phyloP scores from a whole-genome alignment of 2,329 filamentous ascomycete species.

The Kalmusia sp. region DNA sequence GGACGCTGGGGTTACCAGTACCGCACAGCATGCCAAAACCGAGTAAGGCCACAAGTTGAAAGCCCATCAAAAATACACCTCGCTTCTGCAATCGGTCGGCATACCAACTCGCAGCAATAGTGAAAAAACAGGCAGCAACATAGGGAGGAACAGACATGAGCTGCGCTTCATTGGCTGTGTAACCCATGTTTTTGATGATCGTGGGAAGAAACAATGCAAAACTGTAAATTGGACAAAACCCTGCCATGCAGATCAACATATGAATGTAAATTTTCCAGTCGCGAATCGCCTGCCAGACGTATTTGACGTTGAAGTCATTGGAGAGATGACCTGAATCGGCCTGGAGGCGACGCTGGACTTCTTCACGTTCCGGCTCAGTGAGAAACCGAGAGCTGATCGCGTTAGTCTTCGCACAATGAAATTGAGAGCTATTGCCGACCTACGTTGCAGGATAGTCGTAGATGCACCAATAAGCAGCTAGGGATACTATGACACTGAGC shows the following conservation, averaged over 20 bases:
- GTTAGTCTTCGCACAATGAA: background rate
- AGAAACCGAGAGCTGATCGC: slow-evolving; percentile 66
- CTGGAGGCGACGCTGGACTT: slow-evolving; percentile 63
- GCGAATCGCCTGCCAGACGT: slow-evolving; percentile 45
- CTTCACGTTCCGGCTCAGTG: slow-evolving; percentile 58
- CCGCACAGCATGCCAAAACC: slow-evolving; percentile 43
- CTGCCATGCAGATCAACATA: slow-evolving; percentile 49
- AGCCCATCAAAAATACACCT: slow-evolving; percentile 39
- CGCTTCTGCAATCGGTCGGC: slow-evolving; percentile 37
- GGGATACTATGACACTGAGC: slow-evolving; percentile 39
- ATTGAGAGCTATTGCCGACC: slow-evolving; percentile 52
- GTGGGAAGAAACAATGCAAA: slow-evolving; percentile 59
- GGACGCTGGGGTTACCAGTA: slow-evolving; percentile 31
- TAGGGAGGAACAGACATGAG: slow-evolving; percentile 65
- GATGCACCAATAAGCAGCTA: slow-evolving; percentile 56
- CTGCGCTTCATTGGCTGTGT: slow-evolving; percentile 53
- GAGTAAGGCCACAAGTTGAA: slow-evolving; percentile 62
- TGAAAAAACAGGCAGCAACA: slow-evolving; percentile 52
- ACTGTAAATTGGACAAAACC: slow-evolving; percentile 53
- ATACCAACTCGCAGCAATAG: slow-evolving; percentile 38
- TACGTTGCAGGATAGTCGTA: slow-evolving; percentile 65
- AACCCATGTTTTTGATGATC: slow-evolving; percentile 71
- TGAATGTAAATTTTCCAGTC: slow-evolving; percentile 55
- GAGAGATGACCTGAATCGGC: slow-evolving; percentile 65
- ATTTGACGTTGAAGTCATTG: slow-evolving; percentile 48